Percentiles rank a stretch among this genome's conserved stretches.
phyloP scores from a whole-genome alignment of 2,329 filamentous ascomycete species.

The Exophiala xenobiotica region DNA sequence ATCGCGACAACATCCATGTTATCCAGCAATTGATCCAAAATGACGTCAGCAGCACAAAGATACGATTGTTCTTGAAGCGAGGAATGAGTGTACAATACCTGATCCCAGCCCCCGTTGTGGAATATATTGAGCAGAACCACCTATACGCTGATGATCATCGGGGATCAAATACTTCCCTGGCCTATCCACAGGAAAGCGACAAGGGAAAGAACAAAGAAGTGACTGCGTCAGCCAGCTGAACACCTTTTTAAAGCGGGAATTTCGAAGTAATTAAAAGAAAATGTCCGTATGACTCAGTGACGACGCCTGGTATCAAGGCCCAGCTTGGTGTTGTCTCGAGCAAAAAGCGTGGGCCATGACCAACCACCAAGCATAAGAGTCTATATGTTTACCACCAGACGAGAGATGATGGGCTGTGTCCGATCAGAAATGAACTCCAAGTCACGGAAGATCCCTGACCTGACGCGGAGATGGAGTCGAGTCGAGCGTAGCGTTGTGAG shows the following conservation, averaged over 20 bases:
- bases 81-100: conserved; percentile 80
- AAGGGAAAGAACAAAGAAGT: conserved; percentile 28
- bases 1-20: conserved; percentile 82
- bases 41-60: conserved; percentile 78
- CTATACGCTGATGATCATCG: conserved; percentile 59
- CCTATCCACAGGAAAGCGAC: conserved; percentile 15
- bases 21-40: conserved; percentile 87
- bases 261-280: too few species aligned
- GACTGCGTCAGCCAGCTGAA: conserved; percentile 3
- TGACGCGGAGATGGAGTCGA: too few species aligned
- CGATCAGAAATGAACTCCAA: too few species aligned
- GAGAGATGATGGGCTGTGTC: too few species aligned
- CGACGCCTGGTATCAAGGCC: too few species aligned
- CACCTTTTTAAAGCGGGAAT: neutral
- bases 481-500: too few species aligned
- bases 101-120: conserved; percentile 71
- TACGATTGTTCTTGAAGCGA: conserved; percentile 74
- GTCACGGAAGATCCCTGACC: too few species aligned
- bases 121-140: conserved; percentile 68
- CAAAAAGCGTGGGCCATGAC: too few species aligned
- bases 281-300: too few species aligned
- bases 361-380: too few species aligned
- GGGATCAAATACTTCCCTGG: conserved; percentile 26
- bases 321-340: too few species aligned
- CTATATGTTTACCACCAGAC: too few species aligned